Evolutionary conservation across 78 protist genomes (phyloP).

Genomic region (Pigoraptor vietnamica): DNA sequence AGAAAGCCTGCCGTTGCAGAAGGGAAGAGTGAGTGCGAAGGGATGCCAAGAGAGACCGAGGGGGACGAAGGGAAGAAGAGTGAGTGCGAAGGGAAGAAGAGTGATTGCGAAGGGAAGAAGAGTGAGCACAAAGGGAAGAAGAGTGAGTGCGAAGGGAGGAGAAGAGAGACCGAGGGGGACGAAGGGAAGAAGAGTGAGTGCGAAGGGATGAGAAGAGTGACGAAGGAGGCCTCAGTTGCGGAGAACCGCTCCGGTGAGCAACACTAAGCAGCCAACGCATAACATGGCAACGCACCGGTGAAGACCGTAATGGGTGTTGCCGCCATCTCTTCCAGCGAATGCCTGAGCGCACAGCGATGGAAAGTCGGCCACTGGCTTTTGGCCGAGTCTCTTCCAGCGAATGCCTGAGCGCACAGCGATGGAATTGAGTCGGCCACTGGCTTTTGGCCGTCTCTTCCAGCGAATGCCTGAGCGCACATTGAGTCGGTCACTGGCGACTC

Average conservation of each 20-base stretch:
- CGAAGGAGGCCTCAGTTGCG: not conserved
- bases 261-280: not conserved
- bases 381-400: not conserved
- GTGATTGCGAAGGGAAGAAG: no score
- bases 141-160: no score
- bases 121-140: no score
- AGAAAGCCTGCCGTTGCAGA: constrained; percentile 1
- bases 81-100: no score
- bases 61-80: no score
- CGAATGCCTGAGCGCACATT: not conserved
- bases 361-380: no score
- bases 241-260: not conserved
- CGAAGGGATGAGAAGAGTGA: no score
- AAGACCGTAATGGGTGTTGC: not conserved
- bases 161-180: no score
- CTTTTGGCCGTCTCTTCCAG: not conserved
- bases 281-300: not conserved
- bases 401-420: not conserved
- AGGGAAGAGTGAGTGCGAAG: not conserved
- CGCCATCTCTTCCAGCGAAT: not conserved
- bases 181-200: no score
- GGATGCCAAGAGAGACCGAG: no score
- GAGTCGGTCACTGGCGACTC: no score
- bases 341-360: not conserved
- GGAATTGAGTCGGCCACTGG: no score